These are phyloP conservation scores for Sodiomyces alkalinus DNA, from an alignment of 2,329 filamentous ascomycete species.

Conservation along the genomic window DNA sequence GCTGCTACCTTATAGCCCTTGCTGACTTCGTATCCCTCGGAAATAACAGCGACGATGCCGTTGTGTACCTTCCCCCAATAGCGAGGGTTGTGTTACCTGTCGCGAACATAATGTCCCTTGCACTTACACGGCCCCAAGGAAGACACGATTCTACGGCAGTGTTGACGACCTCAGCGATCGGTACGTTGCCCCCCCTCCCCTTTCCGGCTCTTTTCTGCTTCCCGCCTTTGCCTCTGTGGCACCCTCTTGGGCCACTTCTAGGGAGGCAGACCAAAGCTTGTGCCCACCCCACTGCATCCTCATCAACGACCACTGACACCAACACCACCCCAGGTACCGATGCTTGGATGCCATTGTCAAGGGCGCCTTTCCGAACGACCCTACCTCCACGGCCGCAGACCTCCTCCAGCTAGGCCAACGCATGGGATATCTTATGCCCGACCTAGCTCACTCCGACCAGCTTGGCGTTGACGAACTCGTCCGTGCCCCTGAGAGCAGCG, in stretches of 20 bases:
- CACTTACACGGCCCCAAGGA: conserved; percentile 18
- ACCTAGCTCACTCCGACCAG: conserved; percentile 10
- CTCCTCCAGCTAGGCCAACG: conserved; percentile 15
- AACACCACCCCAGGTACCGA: conserved; percentile 11
- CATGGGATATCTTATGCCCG: conserved; percentile 19
- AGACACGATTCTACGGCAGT: conserved; percentile 21
- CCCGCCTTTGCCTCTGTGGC: too few species aligned
- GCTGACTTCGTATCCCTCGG: not conserved
- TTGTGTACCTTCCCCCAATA: conserved; percentile 15
- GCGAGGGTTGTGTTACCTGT: conserved; percentile 17
- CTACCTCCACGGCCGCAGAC: conserved; percentile 13
- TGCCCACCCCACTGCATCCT: too few species aligned
- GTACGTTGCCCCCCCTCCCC: conserved; percentile 9
- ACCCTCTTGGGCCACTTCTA: too few species aligned
- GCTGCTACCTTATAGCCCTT: too few species aligned
- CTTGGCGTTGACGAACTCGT: conserved; percentile 7
- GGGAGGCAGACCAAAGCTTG: too few species aligned
- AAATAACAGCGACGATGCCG: conserved; percentile 16
- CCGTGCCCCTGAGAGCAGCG: conserved; percentile 2
- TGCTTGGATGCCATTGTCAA: conserved; percentile 21
- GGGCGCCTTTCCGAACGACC: conserved; percentile 17
- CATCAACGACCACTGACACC: not conserved
- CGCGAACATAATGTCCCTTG: conserved; percentile 17
- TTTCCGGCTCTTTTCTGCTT: too few species aligned
- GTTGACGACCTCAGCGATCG: conserved; percentile 20